A percentile compares a stretch with the other conserved stretches of the same genome.
Evolutionary conservation across 2,329 filamentous ascomycete species (phyloP).

Genomic region (Colletotrichum paranaense): DNA sequence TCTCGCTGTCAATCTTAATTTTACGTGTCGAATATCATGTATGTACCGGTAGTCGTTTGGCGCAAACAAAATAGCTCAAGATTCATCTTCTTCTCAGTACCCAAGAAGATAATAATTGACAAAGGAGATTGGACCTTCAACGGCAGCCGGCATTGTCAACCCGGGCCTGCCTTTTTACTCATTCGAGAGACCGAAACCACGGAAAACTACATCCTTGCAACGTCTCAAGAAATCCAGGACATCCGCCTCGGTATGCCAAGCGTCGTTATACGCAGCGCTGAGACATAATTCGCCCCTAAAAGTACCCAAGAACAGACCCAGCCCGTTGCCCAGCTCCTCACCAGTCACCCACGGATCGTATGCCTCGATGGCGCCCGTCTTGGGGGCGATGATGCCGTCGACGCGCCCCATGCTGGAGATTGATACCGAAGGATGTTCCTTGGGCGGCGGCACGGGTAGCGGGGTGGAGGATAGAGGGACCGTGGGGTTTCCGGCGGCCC

Average conservation of each 20-base stretch:
- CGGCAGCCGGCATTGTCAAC: too few species aligned
- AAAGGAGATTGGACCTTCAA: too few species aligned
- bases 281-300: conserved; percentile 49
- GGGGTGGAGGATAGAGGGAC: conserved; percentile 30
- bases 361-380: conserved; percentile 42
- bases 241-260: conserved; percentile 48
- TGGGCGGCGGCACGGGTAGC: conserved; percentile 40
- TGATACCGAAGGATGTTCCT: conserved; percentile 41
- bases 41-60: too few species aligned
- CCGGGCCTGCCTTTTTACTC: too few species aligned
- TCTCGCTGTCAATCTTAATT: too few species aligned
- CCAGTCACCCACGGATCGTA: conserved; percentile 56
- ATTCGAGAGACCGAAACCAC: background rate
- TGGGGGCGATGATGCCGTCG: conserved; percentile 46
- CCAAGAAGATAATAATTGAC: too few species aligned
- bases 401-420: conserved; percentile 50
- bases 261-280: conserved; percentile 55
- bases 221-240: conserved; percentile 39
- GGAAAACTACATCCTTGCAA: conserved; percentile 27
- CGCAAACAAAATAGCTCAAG: too few species aligned
- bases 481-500: conserved; percentile 29
- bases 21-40: too few species aligned
- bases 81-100: too few species aligned
- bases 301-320: conserved; percentile 53
- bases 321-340: conserved; percentile 53